Evolutionary conservation across 257 asterid species (phyloP).

Genomic region (Coffea canephora): DNA sequence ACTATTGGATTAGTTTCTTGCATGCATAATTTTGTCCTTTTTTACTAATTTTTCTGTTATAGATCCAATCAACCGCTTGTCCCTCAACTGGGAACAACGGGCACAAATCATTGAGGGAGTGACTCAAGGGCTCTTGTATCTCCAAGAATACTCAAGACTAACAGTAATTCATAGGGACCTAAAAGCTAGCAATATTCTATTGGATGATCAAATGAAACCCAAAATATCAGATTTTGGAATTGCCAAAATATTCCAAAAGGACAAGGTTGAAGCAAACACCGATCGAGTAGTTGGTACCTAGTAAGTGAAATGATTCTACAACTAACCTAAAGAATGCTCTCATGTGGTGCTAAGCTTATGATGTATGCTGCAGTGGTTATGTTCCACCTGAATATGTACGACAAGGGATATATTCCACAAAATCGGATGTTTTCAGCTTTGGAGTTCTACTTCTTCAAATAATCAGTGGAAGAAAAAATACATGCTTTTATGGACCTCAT

Average conservation of each 20-base stretch:
- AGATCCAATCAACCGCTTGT: slow-evolving; percentile 26
- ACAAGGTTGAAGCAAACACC: slow-evolving; percentile 32
- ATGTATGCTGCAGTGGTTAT: slow-evolving; percentile 26
- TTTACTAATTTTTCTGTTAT: slow-evolving; percentile 1
- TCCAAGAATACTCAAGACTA: neutral
- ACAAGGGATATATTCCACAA: slow-evolving; percentile 37
- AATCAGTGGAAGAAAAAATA: neutral
- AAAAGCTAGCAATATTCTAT: slow-evolving; percentile 36
- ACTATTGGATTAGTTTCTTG: neutral
- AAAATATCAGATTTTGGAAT: slow-evolving; percentile 39
- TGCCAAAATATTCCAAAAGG: slow-evolving; percentile 33
- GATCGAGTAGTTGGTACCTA: slow-evolving; percentile 39
- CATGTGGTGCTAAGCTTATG: too few relatives aligned
- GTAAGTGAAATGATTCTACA: slow-evolving; percentile 25
- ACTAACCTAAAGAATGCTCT: slow-evolving; percentile 44
- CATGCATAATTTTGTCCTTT: neutral
- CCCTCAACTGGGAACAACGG: slow-evolving; percentile 32
- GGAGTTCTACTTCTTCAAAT: slow-evolving; percentile 18
- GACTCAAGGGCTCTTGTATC: slow-evolving; percentile 40
- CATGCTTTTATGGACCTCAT: neutral
- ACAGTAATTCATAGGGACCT: slow-evolving; percentile 42
- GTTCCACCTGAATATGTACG: slow-evolving; percentile 45
- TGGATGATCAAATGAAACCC: slow-evolving; percentile 32
- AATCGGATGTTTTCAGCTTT: slow-evolving; percentile 43
- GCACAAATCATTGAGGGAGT: slow-evolving; percentile 38